Evolutionary conservation across 2,329 filamentous ascomycete genomes (phyloP), one percentile per base, ranked within the genome.

Genomic region (Orbilia quercus): DNA sequence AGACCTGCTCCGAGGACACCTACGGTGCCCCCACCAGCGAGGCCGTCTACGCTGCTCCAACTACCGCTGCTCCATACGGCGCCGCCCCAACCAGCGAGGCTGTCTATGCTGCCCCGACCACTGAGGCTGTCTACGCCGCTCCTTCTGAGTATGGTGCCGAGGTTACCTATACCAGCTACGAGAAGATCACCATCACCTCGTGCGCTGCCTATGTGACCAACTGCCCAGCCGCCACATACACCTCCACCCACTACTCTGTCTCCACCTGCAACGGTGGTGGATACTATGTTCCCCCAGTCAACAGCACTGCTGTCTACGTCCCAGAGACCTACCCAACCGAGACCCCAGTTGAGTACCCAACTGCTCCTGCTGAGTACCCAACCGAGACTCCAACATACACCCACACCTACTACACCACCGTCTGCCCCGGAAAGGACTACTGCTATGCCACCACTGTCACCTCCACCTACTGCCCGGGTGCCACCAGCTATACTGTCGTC

Each of bases 141-240:
- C 51, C 64, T 23, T 34, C 63, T 45, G 31, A 23, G 6, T 69
- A 69, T 42, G 34, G 34, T n/a, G 31, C 45, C 51, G 67, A 72
- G 59, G 59, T 72, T 14, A 72, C 67, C 67, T 72, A 72, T 51
- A 72, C 67, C 59, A 72, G 67, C 67, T 65, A 72, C 45, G 45
- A 44, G 16, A 42, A 50, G 34, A 65, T 72, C 59, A 65, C 59
- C 25, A 20, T 72, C 54, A 65, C 59, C 14, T 71, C 66, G 5
- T 71, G 66, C 58, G 66, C 22, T 22, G 50, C 28, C 31, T 71
- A 71, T 40, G 66, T 71, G 40, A 51, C 48, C 50, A 57, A 64
- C 66, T 71, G 66, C 58, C 66, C 66, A 40, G 67, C 51, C 28
- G 58, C 59, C 38, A 58, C 53, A 28, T 72, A 72, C 47, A 72